Evolutionary conservation across 768 basidiomycete species (phyloP), one percentile per base, ranked within the genome.

Genomic region (Amanita subjunquillea): DNA sequence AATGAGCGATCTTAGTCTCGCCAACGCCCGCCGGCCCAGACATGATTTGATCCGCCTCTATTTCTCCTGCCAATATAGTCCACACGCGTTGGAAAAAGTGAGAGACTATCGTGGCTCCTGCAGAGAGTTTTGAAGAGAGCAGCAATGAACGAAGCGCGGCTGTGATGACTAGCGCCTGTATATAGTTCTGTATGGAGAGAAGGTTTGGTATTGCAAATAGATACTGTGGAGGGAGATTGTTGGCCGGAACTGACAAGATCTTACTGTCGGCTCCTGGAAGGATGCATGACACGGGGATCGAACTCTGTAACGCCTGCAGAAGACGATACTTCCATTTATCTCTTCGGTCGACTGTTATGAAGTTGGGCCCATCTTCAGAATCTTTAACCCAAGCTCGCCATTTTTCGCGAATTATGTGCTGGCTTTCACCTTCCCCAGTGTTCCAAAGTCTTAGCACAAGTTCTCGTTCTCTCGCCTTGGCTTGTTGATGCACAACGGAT

Each of bases 91-190:
- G 58, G 63, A 76, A 74, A 62, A 86, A 85, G 40, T 73, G 69
- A 17, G 51, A 25, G 2, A 13, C 36, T 22, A n/a, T 39, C 10
- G 23, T 2, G 7, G 52, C 60, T 2, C 57, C 46, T 47, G 51
- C 55, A 20, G 32, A 23, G 56, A 42, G 13, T 50, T 45, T 20
- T 53, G 36, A 37, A 25, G 43, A 49, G 9, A 34, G 78, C 0
- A 77, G 71, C 25, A 88, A 75, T 17, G 76, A 69, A 29, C 77
- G 74, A 37, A 89, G 67, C 6, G 79, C 71, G 3, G 84, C 83
- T 22, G 78, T 69, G 30, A 87, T 80, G 13, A 83, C 72, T 9
- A 87, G 70, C 3, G 85, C 86, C 60, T 89, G 86, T 4, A 87
- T 64, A 57, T 78, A 76, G 57, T 89, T 85, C 63, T 89, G 86